These are phyloP conservation scores for Pleurotus citrinopileatus DNA, from an alignment of 768 basidiomycete genomes.

Conservation along the genomic window DNA sequence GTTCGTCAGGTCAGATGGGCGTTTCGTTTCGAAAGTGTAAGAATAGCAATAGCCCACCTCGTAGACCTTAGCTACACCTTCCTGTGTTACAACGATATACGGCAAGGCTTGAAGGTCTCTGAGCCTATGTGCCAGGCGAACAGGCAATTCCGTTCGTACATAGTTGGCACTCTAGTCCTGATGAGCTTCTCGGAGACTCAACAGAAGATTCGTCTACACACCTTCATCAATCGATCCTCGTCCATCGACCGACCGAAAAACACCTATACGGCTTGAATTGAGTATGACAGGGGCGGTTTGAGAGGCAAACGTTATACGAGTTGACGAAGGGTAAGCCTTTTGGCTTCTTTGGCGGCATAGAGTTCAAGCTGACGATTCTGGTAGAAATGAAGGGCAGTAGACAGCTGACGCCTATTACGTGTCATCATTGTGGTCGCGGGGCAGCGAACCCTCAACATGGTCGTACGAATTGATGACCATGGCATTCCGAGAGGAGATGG, in stretches of 20 bases:
- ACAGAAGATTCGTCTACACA: slow-evolving; percentile 20
- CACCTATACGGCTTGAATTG: slow-evolving; percentile 51
- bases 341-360: slow-evolving; percentile 72
- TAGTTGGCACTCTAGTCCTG: slow-evolving; percentile 79
- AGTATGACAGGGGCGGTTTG: background rate
- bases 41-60: slow-evolving; percentile 47
- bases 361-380: slow-evolving; percentile 80
- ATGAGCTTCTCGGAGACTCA: background rate
- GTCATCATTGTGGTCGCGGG: background rate
- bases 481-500: background rate
- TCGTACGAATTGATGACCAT: background rate
- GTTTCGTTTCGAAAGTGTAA: slow-evolving; percentile 1
- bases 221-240: slow-evolving; percentile 75
- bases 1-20: slow-evolving; percentile 1
- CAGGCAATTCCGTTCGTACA: slow-evolving; percentile 84
- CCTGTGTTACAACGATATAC: slow-evolving; percentile 83
- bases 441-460: background rate
- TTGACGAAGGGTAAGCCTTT: slow-evolving; percentile 73
- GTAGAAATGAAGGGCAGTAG: slow-evolving; percentile 65
- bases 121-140: slow-evolving; percentile 83
- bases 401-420: slow-evolving; percentile 19
- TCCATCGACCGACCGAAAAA: slow-evolving; percentile 87
- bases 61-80: slow-evolving; percentile 80
- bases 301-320: slow-evolving; percentile 42
- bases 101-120: slow-evolving; percentile 86